These are phyloP conservation scores for Lepidium didymum DNA, from an alignment of 345 rosid species.

Conservation along the genomic window DNA sequence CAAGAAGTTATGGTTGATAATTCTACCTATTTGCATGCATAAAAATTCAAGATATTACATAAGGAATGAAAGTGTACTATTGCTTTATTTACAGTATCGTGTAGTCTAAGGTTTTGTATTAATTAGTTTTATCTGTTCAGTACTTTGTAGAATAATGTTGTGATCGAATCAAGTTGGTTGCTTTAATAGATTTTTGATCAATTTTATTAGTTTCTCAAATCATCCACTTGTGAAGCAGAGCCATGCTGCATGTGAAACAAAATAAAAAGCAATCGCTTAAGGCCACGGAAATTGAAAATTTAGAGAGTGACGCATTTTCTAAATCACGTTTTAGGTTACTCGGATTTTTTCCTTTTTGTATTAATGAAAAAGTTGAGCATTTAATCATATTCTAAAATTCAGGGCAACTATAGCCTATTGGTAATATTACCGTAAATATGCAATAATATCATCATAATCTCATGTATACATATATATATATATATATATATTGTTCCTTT, in stretches of 20 bases:
- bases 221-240: not conserved
- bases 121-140: not conserved
- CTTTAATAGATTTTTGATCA: not conserved
- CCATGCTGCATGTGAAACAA: not conserved
- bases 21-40: not conserved
- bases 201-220: not conserved
- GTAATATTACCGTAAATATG: too few relatives aligned
- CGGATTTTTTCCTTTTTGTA: too few relatives aligned
- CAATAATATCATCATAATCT: too few relatives aligned
- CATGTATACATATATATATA: too few relatives aligned
- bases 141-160: not conserved
- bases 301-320: not conserved
- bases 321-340: too few relatives aligned
- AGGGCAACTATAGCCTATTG: too few relatives aligned
- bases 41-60: not conserved
- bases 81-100: not conserved
- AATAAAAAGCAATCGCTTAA: not conserved
- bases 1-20: slow-evolving; percentile 24
- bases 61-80: not conserved
- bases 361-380: too few relatives aligned
- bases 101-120: not conserved
- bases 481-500: too few relatives aligned
- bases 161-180: not conserved
- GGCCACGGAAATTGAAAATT: not conserved
- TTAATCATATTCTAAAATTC: too few relatives aligned